A percentile compares a stretch with the other conserved stretches of the same genome.
Evolutionary conservation across 2,329 filamentous ascomycete species (phyloP).

Genomic region (Paecilomyces fulvus): DNA sequence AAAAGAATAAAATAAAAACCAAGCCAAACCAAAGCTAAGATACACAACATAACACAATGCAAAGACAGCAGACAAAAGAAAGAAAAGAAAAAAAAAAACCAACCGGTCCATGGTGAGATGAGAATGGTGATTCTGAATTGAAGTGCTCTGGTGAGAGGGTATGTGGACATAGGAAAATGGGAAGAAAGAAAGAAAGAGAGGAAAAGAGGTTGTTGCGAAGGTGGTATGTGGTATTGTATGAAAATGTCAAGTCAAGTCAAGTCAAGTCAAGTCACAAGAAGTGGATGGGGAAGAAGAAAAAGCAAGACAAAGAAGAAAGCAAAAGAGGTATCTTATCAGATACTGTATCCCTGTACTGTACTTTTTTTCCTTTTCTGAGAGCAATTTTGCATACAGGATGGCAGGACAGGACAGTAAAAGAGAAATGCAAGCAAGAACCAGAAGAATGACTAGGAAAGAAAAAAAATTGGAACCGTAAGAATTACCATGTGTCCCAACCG

Average conservation of each 20-base stretch:
- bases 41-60: too few relatives aligned
- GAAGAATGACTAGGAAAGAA: not conserved
- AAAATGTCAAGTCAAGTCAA: not conserved
- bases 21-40: too few relatives aligned
- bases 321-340: not conserved
- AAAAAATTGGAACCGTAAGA: not conserved
- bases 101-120: too few relatives aligned
- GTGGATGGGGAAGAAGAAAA: not conserved
- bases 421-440: not conserved
- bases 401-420: not conserved
- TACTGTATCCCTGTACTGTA: not conserved
- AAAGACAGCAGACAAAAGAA: too few relatives aligned
- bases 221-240: not conserved
- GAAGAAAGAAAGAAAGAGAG: not conserved
- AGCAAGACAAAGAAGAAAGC: not conserved
- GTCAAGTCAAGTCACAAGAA: not conserved
- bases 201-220: not conserved
- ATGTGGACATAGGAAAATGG: too few relatives aligned
- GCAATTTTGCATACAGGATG: not conserved
- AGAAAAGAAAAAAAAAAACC: too few relatives aligned
- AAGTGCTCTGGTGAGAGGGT: too few relatives aligned
- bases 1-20: too few relatives aligned
- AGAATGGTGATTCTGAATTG: too few relatives aligned
- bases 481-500: not conserved
- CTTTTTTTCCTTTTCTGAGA: not conserved